Percentiles rank a stretch among this genome's conserved stretches.
Evolutionary conservation across 176 grass and related monocot species (phyloP).

Genomic region (Leersia perrieri): DNA sequence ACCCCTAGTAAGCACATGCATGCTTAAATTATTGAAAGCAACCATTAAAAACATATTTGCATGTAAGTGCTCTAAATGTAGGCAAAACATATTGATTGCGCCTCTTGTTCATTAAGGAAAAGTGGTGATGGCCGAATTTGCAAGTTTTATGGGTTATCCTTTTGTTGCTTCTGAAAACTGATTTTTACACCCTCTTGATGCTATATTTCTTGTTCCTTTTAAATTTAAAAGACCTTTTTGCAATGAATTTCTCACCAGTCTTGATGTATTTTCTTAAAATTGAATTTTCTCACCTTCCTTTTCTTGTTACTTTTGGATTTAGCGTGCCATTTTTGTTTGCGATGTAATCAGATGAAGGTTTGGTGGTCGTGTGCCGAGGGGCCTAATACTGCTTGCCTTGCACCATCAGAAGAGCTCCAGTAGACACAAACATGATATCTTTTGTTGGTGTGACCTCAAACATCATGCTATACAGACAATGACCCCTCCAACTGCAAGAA

Average conservation of each 20-base stretch:
- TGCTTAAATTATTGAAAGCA: background rate
- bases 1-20: background rate
- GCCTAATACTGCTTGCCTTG: slow-evolving; percentile 15
- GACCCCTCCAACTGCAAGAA: background rate
- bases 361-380: background rate
- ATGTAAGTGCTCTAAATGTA: background rate
- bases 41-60: slow-evolving; percentile 6
- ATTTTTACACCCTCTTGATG: background rate
- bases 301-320: background rate
- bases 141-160: background rate
- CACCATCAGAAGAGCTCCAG: slow-evolving; percentile 18
- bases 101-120: background rate
- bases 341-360: background rate
- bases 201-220: background rate
- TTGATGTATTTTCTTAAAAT: background rate
- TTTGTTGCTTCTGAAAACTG: background rate
- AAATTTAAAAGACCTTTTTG: background rate
- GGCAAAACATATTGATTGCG: background rate
- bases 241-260: background rate
- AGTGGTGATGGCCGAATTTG: background rate
- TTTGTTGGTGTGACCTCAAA: slow-evolving; percentile 1
- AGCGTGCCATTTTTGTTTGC: background rate
- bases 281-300: background rate
- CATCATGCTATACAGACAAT: background rate
- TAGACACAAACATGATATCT: background rate